Evolutionary conservation across 2,329 filamentous ascomycete species (phyloP).

Genomic region (Phaeosphaeria sp.): DNA sequence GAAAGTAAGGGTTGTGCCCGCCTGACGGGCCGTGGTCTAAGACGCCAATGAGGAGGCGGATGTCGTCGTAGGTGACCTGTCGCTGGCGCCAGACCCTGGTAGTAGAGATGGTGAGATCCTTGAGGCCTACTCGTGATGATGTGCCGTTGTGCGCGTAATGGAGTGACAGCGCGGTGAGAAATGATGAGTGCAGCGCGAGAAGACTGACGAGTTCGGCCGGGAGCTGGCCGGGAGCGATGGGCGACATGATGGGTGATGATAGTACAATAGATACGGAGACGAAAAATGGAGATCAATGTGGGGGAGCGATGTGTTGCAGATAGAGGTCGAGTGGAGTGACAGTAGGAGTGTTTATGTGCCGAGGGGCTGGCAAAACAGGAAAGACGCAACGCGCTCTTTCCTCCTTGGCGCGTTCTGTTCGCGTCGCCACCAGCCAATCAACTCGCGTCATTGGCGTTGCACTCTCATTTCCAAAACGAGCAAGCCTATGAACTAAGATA

Average conservation of each 20-base stretch:
- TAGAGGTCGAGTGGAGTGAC: conserved; percentile 12
- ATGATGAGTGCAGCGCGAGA: conserved; percentile 54
- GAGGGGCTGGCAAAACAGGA: conserved; percentile 36
- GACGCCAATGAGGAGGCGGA: conserved; percentile 55
- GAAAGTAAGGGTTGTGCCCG: conserved; percentile 43
- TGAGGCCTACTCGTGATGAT: conserved; percentile 52
- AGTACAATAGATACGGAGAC: conserved; percentile 26
- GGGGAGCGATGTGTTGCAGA: conserved; percentile 23
- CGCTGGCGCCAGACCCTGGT: conserved; percentile 55
- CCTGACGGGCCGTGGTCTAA: conserved; percentile 38
- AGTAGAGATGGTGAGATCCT: conserved; percentile 48
- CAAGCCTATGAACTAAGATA: too few species aligned
- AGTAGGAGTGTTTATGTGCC: conserved; percentile 30
- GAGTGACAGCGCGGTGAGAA: conserved; percentile 57
- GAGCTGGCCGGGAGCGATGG: conserved; percentile 40
- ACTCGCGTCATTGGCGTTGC: conserved; percentile 11
- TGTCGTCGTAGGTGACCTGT: conserved; percentile 53
- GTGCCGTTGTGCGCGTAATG: conserved; percentile 59
- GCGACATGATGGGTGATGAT: conserved; percentile 35
- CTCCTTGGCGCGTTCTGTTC: conserved; percentile 31
- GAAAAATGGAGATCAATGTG: conserved; percentile 28
- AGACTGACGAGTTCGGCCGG: conserved; percentile 53
- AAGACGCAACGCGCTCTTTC: conserved; percentile 25
- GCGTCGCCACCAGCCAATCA: conserved; percentile 36
- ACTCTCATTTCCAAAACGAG: conserved; percentile 8